phyloP scores from a whole-genome alignment of 345 rosid species.

The Syzygium jambos region DNA sequence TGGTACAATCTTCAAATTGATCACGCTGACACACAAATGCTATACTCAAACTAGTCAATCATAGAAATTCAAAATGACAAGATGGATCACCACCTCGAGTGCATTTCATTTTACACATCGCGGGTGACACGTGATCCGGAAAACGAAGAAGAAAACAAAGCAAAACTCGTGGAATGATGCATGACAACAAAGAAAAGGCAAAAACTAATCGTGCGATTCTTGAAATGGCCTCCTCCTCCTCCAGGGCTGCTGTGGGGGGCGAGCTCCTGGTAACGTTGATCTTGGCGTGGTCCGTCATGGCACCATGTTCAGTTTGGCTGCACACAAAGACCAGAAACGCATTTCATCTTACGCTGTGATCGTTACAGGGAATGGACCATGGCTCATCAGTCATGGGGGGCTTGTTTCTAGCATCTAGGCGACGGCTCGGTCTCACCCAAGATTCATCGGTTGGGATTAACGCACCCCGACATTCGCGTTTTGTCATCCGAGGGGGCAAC shows the following conservation, averaged over 20 bases:
- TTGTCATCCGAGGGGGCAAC: not conserved
- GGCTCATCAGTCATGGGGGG: not conserved
- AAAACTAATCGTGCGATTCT: not conserved
- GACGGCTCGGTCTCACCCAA: not conserved
- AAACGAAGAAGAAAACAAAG: not conserved
- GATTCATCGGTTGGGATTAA: not conserved
- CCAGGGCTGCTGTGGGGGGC: not conserved
- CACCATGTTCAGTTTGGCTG: not conserved
- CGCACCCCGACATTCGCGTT: not conserved
- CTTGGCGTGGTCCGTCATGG: not conserved
- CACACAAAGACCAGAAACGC: not conserved
- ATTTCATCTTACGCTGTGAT: not conserved
- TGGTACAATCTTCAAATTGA: not conserved
- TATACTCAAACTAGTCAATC: not conserved
- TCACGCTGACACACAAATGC: not conserved
- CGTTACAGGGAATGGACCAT: not conserved
- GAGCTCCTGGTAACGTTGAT: not conserved
- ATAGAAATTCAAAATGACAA: not conserved
- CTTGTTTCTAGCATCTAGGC: no score
- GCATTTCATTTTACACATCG: not conserved
- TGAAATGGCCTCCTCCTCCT: not conserved
- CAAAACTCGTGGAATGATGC: not conserved
- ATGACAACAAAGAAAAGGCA: not conserved
- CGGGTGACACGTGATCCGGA: not conserved
- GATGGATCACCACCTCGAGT: not conserved